Percentiles rank a stretch among this genome's conserved stretches.
Conservation (phyloP, 169 alveolate species). For the Eimeria mitis region DNA sequence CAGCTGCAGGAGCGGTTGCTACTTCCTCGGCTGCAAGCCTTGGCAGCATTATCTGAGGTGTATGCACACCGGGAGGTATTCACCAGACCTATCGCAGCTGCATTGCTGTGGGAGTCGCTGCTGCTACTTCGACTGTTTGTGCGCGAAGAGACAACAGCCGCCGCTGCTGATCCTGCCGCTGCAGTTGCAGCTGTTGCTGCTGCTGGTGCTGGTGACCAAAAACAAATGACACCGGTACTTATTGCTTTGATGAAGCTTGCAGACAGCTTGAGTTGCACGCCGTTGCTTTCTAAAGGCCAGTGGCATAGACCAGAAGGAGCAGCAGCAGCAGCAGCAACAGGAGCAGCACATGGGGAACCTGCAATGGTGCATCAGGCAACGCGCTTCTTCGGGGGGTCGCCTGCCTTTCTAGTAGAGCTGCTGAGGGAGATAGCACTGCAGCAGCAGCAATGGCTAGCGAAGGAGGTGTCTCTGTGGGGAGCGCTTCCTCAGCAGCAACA, state of each 20-base stretch:
- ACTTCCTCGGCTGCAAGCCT: conserved; percentile 28
- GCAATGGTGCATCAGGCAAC: conserved; percentile 40
- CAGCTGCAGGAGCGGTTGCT: conserved; percentile 7
- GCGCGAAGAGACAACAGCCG: not conserved
- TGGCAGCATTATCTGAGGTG: conserved; percentile 40
- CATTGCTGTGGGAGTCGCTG: conserved; percentile 58
- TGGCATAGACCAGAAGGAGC: not conserved
- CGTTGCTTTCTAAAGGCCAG: not conserved
- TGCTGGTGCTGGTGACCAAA: conserved; percentile 10
- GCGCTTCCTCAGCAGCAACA: conserved; percentile 13
- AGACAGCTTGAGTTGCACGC: no score
- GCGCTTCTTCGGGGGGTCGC: conserved; percentile 41
- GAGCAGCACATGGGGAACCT: conserved; percentile 13
- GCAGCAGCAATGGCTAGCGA: conserved; percentile 38
- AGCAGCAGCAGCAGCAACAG: conserved; percentile 34
- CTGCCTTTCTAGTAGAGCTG: conserved; percentile 17
- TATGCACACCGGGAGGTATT: conserved; percentile 42
- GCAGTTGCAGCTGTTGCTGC: not conserved
- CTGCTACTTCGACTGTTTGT: not conserved
- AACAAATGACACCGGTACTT: not conserved
- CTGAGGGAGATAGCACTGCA: conserved; percentile 29
- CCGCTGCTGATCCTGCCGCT: not conserved
- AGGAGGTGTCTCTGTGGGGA: conserved; percentile 27
- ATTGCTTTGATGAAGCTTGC: conserved; percentile 27
- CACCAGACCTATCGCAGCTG: conserved; percentile 34